Percentiles rank a stretch among this genome's conserved stretches.
Conservation (phyloP, 129 eudicot species). For the Calendula officinalis region DNA sequence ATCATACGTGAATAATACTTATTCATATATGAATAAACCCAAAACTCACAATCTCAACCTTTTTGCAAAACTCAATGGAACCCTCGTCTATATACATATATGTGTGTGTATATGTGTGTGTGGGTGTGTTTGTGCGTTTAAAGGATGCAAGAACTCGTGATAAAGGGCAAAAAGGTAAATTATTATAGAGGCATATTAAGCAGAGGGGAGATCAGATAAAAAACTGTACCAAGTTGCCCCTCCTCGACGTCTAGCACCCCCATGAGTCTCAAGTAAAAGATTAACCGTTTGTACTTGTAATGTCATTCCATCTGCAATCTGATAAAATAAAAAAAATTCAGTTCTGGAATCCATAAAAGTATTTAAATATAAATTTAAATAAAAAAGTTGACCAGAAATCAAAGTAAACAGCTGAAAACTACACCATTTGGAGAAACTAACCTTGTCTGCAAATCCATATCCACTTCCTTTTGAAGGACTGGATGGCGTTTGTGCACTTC, state of each 20-base stretch:
- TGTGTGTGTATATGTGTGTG: too few species aligned
- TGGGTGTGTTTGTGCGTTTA: too few species aligned
- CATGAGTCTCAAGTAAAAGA: slow-evolving; percentile 92
- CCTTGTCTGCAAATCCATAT: slow-evolving; percentile 98
- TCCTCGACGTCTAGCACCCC: slow-evolving; percentile 81
- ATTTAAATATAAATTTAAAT: not conserved
- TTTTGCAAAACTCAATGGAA: too few species aligned
- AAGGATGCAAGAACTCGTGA: slow-evolving; percentile 1
- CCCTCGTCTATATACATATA: too few species aligned
- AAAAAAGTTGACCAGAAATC: not conserved
- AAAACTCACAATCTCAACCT: too few species aligned
- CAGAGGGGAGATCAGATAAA: not conserved
- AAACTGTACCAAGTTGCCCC: slow-evolving; percentile 80
- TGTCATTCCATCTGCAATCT: slow-evolving; percentile 99
- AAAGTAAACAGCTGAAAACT: slow-evolving; percentile 6
- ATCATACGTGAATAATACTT: too few species aligned
- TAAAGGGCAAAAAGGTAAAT: not conserved
- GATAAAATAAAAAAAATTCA: slow-evolving; percentile 24
- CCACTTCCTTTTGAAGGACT: slow-evolving; percentile 75
- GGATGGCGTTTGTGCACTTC: slow-evolving; percentile 54
- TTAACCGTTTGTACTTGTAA: slow-evolving; percentile 83
- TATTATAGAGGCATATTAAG: slow-evolving; percentile 16
- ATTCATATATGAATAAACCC: too few species aligned
- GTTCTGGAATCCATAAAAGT: slow-evolving; percentile 3
- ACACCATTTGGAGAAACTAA: slow-evolving; percentile 32